Percentiles rank a stretch among this genome's conserved stretches.
These are phyloP conservation scores for Yamadazyma taylorii DNA, from an alignment of 1,139 yeast species.

Conservation along the genomic window DNA sequence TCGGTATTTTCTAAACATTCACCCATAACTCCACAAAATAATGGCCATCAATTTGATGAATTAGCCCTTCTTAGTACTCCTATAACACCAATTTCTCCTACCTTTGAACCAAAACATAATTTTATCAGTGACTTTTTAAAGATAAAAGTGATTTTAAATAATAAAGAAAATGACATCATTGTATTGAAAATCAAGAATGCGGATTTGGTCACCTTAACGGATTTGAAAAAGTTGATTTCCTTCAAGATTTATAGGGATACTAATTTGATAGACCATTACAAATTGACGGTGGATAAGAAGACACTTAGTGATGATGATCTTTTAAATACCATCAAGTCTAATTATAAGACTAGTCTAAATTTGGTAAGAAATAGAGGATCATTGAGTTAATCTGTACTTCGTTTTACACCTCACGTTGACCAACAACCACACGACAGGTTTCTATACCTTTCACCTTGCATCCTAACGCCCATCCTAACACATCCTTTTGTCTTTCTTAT, in stretches of 20 bases:
- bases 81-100: constrained; percentile 25
- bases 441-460: no score
- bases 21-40: constrained; percentile 12
- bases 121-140: constrained; percentile 24
- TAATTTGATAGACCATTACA: constrained; percentile 31
- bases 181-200: constrained; percentile 29
- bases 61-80: constrained; percentile 14
- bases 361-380: constrained; percentile 23
- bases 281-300: constrained; percentile 19
- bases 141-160: constrained; percentile 32
- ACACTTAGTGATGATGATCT: constrained; percentile 22
- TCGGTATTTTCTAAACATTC: constrained; percentile 13
- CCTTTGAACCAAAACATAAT: constrained; percentile 3
- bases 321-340: constrained; percentile 23
- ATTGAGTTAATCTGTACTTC: no score
- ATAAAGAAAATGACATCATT: constrained; percentile 33
- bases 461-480: no score
- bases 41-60: constrained; percentile 5
- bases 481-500: no score
- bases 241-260: constrained; percentile 36
- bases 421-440: no score
- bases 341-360: constrained; percentile 28
- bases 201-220: constrained; percentile 27
- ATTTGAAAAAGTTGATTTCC: constrained; percentile 33
- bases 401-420: no score